Base-by-base conservation (phyloP, 2,329 filamentous ascomycete species). In the Seiridium unicorne region DNA sequence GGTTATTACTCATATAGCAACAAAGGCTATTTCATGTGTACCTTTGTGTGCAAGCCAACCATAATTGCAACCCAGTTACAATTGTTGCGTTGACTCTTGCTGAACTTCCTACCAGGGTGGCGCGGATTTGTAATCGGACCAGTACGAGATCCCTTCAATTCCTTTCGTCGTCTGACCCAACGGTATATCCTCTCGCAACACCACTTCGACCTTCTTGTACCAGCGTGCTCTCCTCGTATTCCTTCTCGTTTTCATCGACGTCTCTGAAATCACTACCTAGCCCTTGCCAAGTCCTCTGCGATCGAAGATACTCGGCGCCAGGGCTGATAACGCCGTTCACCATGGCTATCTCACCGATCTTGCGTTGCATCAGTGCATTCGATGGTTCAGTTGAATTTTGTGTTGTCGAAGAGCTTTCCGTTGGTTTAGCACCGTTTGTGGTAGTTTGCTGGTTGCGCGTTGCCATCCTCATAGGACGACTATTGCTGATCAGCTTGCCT, bases 281-380 rank as follows among this genome's bases (percentile, higher is more conserved):
- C 0, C 95, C 95, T 70, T 90, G 90, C 95, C 95, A 99, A 3
- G 92, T 96, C 60, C 95, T 80, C 68, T 93, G 86, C 3, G 89
- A 90, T 38, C 89, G 85, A 63, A 99, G 77, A 67, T 86, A 98
- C 73, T 97, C 92, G 0, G 95, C 95, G 0, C 92, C 95, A 0
- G 95, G 95, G 51, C 94, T 98, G n/a, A 90, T 81, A 0, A 94
- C 85, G 5, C 93, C 92, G 56, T 93, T 94, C 66, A 98, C 87
- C 51, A 88, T 88, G 0, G 92, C 89, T 18, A 98, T 66, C 64
- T 96, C 90, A 3, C 89, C 87, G 58, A 73, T 61, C 58, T 75
- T 67, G 66, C 87, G 81, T 71, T 86, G 87, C 10, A 88, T 10
- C 5, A 54, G 81, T 34, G 98, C 76, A 0, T 86, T 84, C 2